Conservation (phyloP, 148 eudicot genomes). For the Beta vulgaris region DNA sequence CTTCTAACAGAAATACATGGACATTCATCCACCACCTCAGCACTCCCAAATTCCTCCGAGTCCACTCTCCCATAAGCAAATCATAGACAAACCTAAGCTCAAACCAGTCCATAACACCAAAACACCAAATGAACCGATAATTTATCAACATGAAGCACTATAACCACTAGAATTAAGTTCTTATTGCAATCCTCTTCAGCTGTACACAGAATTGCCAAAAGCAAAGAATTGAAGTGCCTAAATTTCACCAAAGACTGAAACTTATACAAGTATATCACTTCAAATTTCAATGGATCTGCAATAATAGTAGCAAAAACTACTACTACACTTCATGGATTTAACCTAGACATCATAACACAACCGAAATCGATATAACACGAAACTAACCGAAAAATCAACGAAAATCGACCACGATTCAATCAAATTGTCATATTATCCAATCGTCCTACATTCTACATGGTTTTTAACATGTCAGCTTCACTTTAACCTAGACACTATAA, state of each 20-base stretch:
- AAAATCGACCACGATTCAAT: too few species aligned
- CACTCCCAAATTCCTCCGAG: neutral
- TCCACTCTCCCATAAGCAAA: neutral
- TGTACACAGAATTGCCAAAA: neutral
- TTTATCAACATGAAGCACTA: neutral
- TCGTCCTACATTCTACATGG: too few species aligned
- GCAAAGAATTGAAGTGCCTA: neutral
- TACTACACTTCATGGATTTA: neutral
- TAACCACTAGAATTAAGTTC: neutral
- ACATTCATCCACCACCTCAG: neutral
- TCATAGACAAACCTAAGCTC: too few species aligned
- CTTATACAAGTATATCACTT: neutral
- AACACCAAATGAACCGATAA: neutral
- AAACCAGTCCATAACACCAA: neutral
- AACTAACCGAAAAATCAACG: too few species aligned
- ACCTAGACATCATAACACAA: too few species aligned
- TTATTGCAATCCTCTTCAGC: neutral
- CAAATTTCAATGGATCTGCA: neutral
- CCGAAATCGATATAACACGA: too few species aligned
- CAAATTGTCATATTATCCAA: too few species aligned
- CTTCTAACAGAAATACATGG: neutral
- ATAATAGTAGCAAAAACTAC: neutral
- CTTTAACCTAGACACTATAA: too few species aligned
- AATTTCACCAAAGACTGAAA: too few species aligned
- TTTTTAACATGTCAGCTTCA: too few species aligned